Base-by-base conservation (phyloP, 2,329 filamentous ascomycete genomes). In the Nannizziopsis arthrosporioides region DNA sequence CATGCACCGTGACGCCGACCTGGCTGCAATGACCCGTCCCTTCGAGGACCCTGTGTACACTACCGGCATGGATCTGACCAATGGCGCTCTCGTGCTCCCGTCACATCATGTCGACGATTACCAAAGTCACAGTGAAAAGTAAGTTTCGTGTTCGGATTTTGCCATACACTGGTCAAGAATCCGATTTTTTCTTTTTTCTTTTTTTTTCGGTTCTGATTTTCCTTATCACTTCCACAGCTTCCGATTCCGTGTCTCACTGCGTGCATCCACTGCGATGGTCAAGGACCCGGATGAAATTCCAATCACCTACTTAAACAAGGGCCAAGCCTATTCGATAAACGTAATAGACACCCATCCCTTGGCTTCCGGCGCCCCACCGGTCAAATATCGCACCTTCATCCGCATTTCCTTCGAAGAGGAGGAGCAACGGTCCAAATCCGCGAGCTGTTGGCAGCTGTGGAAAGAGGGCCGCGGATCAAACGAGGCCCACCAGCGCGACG, bases 371-470 rank as follows among this genome's bases (percentile, higher is more conserved):
- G 64, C 71, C 0, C 75, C 75, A 3, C 81, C 80, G 7, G 72
- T 82, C 11, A 83, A 77, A 55, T 95, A 95, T 62, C 80, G 92
- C 47, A 96, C 90, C 0, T 94, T 84, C 62, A 78, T 98, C 41
- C 83, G 92, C n/a, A 82, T 98, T 41, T 95, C 90, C 0, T 98
- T 96, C 59, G 90, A 98, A 63, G 92, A 98, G 53, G 88, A 95
- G 53, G 84, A 94, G 62, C 92, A 96, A 64, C 77, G 90, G 53
- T 80, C 82, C 59, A 85, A 85, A 56, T 89, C 88, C 1, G 80
- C 80, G 14, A 75, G 82, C 10, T 93, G 87, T 63, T 94, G 88
- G 88, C 85, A 85, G 68, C 70, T 92, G 37, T 94, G 86, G 92
- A 96, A 96, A 63, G 92, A 96, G 68, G 90, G 90, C 0, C 80